Base-by-base conservation (phyloP, 2,329 filamentous ascomycete genomes). In the Aspergillus nomiae region DNA sequence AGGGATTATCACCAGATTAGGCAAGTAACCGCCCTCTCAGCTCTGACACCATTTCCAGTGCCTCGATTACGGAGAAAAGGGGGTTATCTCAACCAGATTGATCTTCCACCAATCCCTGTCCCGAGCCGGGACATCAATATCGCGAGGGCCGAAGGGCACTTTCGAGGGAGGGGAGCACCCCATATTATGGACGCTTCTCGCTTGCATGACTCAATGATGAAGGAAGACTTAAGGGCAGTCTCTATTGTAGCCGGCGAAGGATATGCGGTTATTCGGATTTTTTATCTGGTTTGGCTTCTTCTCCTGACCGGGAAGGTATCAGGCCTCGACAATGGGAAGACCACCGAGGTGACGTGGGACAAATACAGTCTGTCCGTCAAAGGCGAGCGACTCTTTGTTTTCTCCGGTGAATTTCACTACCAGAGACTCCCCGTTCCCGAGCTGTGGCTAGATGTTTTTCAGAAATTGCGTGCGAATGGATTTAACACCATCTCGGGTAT, bases 381-480 rank as follows among this genome's bases (percentile, higher is more conserved):
- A 61, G 82, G 82, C 43, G 77, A 81, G 61, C 77, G 83, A 30
- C 69, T 84, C 3, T 82, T 83, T 54, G 76, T 85, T 32, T 83
- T 82, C 65, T 78, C 77, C 1, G 83, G 80, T 28, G 84, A 86
- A 65, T 85, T 86, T 48, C 84, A 86, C 65, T 86, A 85, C 61
- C 78, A 81, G 65, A 78, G 84, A 3, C 77, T 86, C 38, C 84
- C 84, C 0, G 82, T 85, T 0, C 84, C 84, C 0, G 84, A 85
- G 58, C 67, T 86, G 30, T 86, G 84, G 82, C 67, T 83, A 43
- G 83, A 86, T 65, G 81, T 86, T 38, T 84, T 86, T 61, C 83
- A 86, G 58, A 86, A 85, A 63, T 78, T 85, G 63, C 80, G 80
- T 64, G 82, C 84, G 10, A 83, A 81, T 67, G 84, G 84, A 0